These are phyloP conservation scores for Pichia sp. DNA, from an alignment of 1,139 yeast species.

Conservation along the genomic window DNA sequence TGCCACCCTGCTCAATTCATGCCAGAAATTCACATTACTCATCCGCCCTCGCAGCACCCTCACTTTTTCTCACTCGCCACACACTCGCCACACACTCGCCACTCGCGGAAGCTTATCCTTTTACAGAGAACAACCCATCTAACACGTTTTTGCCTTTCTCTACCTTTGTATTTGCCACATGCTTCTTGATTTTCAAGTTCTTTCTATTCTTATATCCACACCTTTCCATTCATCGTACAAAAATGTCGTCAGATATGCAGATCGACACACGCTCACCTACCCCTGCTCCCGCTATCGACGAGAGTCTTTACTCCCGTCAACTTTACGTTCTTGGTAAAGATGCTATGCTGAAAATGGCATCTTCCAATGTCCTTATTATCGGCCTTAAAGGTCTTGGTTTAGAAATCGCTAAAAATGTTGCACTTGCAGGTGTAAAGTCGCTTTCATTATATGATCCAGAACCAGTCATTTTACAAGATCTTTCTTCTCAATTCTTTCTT, in stretches of 20 bases:
- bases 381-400: constrained; percentile 91
- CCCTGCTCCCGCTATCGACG: constrained; percentile 60
- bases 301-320: constrained; percentile 91
- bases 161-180: too few species aligned
- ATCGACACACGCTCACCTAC: constrained; percentile 41
- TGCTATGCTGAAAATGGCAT: constrained; percentile 96
- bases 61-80: too few species aligned
- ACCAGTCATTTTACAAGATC: constrained; percentile 59
- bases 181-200: too few species aligned
- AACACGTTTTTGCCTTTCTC: too few species aligned
- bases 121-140: too few species aligned
- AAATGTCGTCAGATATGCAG: constrained; percentile 38
- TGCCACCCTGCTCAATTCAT: too few species aligned
- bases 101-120: not conserved
- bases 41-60: too few species aligned
- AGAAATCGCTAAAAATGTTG: constrained; percentile 94
- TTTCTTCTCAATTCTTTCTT: constrained; percentile 86
- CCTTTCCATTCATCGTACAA: not conserved
- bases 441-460: constrained; percentile 82
- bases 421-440: constrained; percentile 95
- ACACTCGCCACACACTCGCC: not conserved
- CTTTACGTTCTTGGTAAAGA: constrained; percentile 90
- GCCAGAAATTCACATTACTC: too few species aligned
- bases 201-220: not conserved
- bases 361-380: constrained; percentile 78